Evolutionary conservation across 129 eudicot species (phyloP).

Genomic region (Cynara cardunculus): DNA sequence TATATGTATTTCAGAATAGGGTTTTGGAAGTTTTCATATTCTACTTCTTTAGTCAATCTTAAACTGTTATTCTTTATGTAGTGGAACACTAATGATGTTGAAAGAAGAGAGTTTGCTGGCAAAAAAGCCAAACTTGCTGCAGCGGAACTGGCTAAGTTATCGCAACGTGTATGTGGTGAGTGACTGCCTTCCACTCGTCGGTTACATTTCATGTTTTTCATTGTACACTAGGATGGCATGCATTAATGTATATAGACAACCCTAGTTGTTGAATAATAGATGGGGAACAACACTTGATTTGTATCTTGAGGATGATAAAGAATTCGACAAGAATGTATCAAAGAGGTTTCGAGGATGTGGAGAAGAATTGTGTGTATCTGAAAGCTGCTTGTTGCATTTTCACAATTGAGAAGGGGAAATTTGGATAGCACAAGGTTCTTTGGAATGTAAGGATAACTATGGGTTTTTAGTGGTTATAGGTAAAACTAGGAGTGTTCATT

Average conservation of each 20-base stretch:
- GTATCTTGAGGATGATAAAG: not conserved
- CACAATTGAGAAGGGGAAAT: too few relatives aligned
- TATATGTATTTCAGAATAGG: not conserved
- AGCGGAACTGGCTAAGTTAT: constrained; percentile 88
- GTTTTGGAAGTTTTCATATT: not conserved
- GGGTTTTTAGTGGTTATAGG: too few relatives aligned
- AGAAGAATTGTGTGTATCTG: not conserved
- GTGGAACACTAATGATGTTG: constrained; percentile 86
- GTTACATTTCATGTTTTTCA: constrained; percentile 11
- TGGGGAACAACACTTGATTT: not conserved
- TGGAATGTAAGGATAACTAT: not conserved
- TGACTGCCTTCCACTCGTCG: not conserved
- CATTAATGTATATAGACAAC: not conserved
- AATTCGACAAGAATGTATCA: not conserved
- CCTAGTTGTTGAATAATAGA: not conserved
- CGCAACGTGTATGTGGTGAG: constrained; percentile 97
- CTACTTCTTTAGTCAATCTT: not conserved
- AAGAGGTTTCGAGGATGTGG: not conserved
- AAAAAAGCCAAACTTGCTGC: constrained; percentile 99
- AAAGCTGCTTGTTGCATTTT: not conserved
- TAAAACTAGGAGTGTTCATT: too few relatives aligned
- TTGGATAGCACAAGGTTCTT: not conserved
- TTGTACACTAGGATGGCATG: constrained; percentile 10
- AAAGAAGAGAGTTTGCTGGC: constrained; percentile 85
- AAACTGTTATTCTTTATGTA: constrained; percentile 22